Percentiles rank a stretch among this genome's conserved stretches.
Evolutionary conservation across 2,329 filamentous ascomycete species (phyloP).

Genomic region (Pestalotiopsis sp.): DNA sequence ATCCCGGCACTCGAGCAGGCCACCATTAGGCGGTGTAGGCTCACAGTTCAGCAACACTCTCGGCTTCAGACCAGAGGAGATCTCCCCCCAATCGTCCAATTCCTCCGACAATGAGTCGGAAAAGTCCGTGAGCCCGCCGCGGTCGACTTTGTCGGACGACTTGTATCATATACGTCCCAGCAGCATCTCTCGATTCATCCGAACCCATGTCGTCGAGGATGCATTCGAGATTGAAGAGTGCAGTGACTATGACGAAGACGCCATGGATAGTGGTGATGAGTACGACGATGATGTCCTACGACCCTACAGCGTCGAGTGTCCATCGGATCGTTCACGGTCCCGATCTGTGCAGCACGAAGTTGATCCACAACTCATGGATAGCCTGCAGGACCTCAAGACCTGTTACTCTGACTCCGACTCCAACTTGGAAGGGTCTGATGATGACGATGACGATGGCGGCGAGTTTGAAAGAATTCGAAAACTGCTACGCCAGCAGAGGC

Average conservation of each 20-base stretch:
- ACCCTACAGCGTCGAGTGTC: conserved; percentile 28
- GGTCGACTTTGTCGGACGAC: conserved; percentile 28
- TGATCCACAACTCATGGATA: conserved; percentile 26
- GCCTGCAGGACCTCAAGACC: conserved; percentile 25
- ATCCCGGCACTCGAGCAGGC: conserved; percentile 31
- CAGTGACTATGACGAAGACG: conserved; percentile 23
- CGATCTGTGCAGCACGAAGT: conserved; percentile 24
- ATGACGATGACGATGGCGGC: conserved; percentile 18
- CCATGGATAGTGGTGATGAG: conserved; percentile 26
- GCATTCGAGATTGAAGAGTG: conserved; percentile 31
- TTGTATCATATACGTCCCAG: conserved; percentile 20
- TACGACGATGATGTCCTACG: conserved; percentile 25
- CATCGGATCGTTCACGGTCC: conserved; percentile 29
- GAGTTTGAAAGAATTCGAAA: conserved; percentile 24
- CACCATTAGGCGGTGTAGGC: conserved; percentile 26
- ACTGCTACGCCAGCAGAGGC: conserved; percentile 22
- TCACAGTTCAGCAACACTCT: conserved; percentile 29
- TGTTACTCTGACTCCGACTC: conserved; percentile 20
- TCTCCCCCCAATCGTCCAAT: conserved; percentile 31
- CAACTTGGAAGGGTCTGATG: conserved; percentile 21
- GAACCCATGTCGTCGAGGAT: conserved; percentile 15
- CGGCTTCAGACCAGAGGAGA: conserved; percentile 28
- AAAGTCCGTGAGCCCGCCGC: conserved; percentile 25
- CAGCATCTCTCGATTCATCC: conserved; percentile 19
- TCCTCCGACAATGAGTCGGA: conserved; percentile 24